These are phyloP conservation scores for Podaxis rugospora DNA, from an alignment of 768 basidiomycete species.

Conservation along the genomic window DNA sequence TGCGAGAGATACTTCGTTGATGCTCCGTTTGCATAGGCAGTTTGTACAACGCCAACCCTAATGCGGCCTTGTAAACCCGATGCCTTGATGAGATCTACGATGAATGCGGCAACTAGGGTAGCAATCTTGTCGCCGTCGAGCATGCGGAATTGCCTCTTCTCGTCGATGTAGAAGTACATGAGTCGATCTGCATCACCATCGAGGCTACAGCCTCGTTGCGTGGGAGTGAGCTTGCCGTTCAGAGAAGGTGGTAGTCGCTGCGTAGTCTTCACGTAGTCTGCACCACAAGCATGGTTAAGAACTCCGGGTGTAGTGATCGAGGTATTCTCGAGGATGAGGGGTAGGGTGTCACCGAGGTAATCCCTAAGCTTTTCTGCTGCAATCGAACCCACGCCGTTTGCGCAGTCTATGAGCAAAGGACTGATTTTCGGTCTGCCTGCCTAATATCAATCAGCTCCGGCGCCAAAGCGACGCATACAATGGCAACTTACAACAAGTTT, in stretches of 20 bases:
- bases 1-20: slow-evolving; percentile 90
- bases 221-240: slow-evolving; percentile 52
- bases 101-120: slow-evolving; percentile 86
- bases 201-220: slow-evolving; percentile 85
- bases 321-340: slow-evolving; percentile 67
- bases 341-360: slow-evolving; percentile 56
- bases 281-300: slow-evolving; percentile 87
- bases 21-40: slow-evolving; percentile 96
- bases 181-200: slow-evolving; percentile 98
- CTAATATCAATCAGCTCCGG: slow-evolving; percentile 27
- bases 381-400: slow-evolving; percentile 92
- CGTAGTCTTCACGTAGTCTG: slow-evolving; percentile 93
- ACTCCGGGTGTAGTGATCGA: slow-evolving; percentile 59
- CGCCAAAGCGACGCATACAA: slow-evolving; percentile 2
- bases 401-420: slow-evolving; percentile 87
- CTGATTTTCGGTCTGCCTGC: slow-evolving; percentile 51
- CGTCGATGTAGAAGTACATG: slow-evolving; percentile 91
- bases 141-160: slow-evolving; percentile 75
- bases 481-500: slow-evolving; percentile 70
- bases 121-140: slow-evolving; percentile 99
- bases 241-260: slow-evolving; percentile 85
- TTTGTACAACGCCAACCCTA: slow-evolving; percentile 94
- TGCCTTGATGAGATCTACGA: slow-evolving; percentile 83
- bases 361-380: slow-evolving; percentile 60
- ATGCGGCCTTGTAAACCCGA: slow-evolving; percentile 76